A percentile compares a stretch with the other conserved stretches of the same genome.
These are phyloP conservation scores for Oryza brachyantha DNA, from an alignment of 176 grass and related monocot species.

Conservation along the genomic window DNA sequence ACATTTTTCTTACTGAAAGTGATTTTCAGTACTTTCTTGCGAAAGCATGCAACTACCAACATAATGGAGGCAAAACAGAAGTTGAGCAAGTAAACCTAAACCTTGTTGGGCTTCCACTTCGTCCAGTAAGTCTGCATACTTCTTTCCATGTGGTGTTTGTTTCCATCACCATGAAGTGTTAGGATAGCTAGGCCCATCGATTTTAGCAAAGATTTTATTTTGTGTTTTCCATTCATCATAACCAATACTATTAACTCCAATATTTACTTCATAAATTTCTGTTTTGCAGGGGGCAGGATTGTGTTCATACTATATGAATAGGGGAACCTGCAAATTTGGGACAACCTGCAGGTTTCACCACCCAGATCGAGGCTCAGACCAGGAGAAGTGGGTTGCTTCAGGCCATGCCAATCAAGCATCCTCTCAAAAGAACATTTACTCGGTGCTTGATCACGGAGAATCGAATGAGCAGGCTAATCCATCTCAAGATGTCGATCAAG, in stretches of 20 bases:
- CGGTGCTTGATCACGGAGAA: not conserved
- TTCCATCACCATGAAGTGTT: too few relatives aligned
- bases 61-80: not conserved
- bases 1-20: not conserved
- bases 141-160: not conserved
- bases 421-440: not conserved
- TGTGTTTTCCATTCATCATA: too few relatives aligned
- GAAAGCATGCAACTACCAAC: not conserved
- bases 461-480: not conserved
- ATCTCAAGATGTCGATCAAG: not conserved
- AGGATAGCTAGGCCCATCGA: too few relatives aligned
- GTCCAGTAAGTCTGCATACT: not conserved
- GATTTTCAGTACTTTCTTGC: not conserved
- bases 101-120: not conserved
- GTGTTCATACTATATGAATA: not conserved
- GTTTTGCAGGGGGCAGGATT: not conserved
- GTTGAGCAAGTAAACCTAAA: not conserved
- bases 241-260: too few relatives aligned
- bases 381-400: not conserved
- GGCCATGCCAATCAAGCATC: not conserved
- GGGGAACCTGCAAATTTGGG: slow-evolving; percentile 36
- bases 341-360: slow-evolving; percentile 39
- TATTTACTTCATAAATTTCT: too few relatives aligned
- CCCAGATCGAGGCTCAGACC: not conserved
- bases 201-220: too few relatives aligned